Conservation (phyloP, 1,139 yeast species). For the Blastobotrys illinoisensis region DNA sequence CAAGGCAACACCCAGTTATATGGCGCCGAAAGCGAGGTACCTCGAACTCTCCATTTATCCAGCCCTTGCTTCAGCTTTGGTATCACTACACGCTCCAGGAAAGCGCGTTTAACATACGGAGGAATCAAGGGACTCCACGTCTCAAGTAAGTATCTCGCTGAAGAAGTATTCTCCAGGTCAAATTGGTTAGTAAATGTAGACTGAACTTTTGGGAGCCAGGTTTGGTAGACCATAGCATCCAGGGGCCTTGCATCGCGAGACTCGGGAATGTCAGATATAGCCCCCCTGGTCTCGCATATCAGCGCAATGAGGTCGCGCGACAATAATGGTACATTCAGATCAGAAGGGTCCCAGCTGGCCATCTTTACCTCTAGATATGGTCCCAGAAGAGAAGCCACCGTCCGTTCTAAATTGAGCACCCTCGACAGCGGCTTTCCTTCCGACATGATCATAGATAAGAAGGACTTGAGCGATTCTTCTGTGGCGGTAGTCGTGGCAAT, state of each 20-base stretch:
- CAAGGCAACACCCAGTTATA: conserved; percentile 44
- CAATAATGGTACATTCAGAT: not conserved
- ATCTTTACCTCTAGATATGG: conserved; percentile 28
- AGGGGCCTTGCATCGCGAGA: not conserved
- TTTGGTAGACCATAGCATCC: conserved; percentile 34
- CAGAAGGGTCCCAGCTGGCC: conserved; percentile 36
- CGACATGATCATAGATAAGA: not conserved
- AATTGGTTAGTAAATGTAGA: conserved; percentile 33
- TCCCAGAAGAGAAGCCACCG: not conserved
- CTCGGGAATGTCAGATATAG: not conserved
- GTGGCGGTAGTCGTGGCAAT: not conserved
- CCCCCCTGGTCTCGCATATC: not conserved
- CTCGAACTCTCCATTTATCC: conserved; percentile 34
- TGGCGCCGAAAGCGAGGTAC: conserved; percentile 21
- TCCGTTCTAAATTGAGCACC: not conserved
- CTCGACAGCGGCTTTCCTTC: not conserved
- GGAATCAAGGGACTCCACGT: conserved; percentile 41
- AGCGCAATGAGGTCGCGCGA: not conserved
- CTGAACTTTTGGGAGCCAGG: conserved; percentile 36
- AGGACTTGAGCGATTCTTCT: not conserved
- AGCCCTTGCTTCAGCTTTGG: conserved; percentile 38
- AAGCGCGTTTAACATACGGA: conserved; percentile 27
- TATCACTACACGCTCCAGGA: conserved; percentile 30
- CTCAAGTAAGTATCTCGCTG: conserved; percentile 33
- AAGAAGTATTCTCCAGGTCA: conserved; percentile 29